phyloP scores from a whole-genome alignment of 129 eudicot species.

The Silybum marianum region DNA sequence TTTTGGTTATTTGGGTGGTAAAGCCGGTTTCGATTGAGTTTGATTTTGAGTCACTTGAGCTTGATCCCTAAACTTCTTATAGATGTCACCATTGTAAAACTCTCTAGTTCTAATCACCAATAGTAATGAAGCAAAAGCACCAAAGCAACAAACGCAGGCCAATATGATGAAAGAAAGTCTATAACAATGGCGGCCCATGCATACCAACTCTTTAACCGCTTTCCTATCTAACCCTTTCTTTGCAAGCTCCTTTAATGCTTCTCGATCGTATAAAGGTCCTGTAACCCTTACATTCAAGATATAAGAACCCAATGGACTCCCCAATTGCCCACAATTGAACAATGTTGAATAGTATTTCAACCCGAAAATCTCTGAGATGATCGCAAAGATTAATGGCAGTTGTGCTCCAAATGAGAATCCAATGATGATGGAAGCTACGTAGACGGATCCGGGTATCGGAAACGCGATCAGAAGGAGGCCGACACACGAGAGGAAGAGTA shows the following conservation, averaged over 20 bases:
- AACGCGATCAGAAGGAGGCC: slow-evolving; percentile 84
- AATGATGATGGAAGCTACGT: slow-evolving; percentile 58
- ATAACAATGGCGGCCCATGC: slow-evolving; percentile 54
- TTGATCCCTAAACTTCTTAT: slow-evolving; percentile 44
- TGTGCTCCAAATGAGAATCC: slow-evolving; percentile 95
- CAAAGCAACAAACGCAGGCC: slow-evolving; percentile 48
- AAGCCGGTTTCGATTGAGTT: background rate
- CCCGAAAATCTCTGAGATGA: slow-evolving; percentile 61
- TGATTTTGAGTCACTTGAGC: background rate
- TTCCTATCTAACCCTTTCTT: slow-evolving; percentile 32
- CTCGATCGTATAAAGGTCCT: slow-evolving; percentile 54
- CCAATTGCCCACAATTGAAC: slow-evolving; percentile 55
- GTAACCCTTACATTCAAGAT: slow-evolving; percentile 48
- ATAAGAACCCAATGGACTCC: slow-evolving; percentile 59
- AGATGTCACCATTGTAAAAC: slow-evolving; percentile 51
- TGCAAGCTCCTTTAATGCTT: slow-evolving; percentile 49
- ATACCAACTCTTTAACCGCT: slow-evolving; percentile 43
- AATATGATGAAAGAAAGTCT: slow-evolving; percentile 42
- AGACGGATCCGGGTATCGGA: slow-evolving; percentile 64
- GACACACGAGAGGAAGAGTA: slow-evolving; percentile 58
- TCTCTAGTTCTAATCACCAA: slow-evolving; percentile 53
- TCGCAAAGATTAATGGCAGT: slow-evolving; percentile 43
- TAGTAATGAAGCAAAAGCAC: slow-evolving; percentile 45
- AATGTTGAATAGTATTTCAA: slow-evolving; percentile 58
- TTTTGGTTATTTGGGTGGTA: background rate